Conservation (phyloP, 768 basidiomycete genomes). For the Melanogaster broomeanus region DNA sequence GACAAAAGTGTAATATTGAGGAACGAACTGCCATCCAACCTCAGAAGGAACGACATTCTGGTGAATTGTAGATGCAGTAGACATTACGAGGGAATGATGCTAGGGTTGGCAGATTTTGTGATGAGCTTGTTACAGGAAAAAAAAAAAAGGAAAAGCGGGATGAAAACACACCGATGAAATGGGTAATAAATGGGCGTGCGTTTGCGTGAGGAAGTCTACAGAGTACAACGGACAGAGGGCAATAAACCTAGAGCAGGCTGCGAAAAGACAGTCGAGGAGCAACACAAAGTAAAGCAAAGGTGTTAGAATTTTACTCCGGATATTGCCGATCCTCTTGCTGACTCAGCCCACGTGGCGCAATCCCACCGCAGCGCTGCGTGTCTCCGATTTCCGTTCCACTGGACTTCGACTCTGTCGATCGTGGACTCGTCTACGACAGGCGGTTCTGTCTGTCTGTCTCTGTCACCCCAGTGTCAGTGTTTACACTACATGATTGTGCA, state of each 20-base stretch:
- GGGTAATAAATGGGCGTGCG: conserved; percentile 36
- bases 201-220: conserved; percentile 39
- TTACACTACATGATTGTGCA: too few relatives aligned
- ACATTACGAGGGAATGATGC: conserved; percentile 39
- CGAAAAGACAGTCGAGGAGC: conserved; percentile 24
- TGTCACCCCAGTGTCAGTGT: too few relatives aligned
- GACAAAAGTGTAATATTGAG: conserved; percentile 98
- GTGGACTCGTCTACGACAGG: too few relatives aligned
- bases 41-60: conserved; percentile 83
- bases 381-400: too few relatives aligned
- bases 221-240: conserved; percentile 35
- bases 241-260: conserved; percentile 27
- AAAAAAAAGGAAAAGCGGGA: conserved; percentile 2
- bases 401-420: too few relatives aligned
- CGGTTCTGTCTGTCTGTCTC: too few relatives aligned
- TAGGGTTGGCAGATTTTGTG: conserved; percentile 3
- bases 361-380: too few relatives aligned
- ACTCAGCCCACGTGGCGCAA: conserved; percentile 24
- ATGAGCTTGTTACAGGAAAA: conserved; percentile 4
- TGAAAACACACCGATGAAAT: conserved; percentile 23
- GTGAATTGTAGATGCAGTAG: conserved; percentile 47
- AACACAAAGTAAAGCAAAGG: conserved; percentile 16
- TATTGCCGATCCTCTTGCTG: conserved; percentile 28
- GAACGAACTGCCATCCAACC: conserved; percentile 99
- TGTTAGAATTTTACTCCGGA: conserved; percentile 32